Conservation (phyloP, 805 yeast species). For the Hanseniaspora vineae region DNA sequence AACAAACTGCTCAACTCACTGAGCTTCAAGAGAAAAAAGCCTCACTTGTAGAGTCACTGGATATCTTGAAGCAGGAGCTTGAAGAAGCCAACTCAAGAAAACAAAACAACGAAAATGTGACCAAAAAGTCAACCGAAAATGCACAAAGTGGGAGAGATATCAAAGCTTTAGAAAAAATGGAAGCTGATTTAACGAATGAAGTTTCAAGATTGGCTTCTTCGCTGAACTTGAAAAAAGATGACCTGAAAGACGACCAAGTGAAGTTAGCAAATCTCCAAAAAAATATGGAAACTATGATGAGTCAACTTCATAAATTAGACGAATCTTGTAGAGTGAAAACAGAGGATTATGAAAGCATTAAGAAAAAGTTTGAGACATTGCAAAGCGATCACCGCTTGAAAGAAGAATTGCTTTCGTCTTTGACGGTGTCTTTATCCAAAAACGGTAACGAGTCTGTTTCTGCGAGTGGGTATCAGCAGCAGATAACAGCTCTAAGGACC, state of each 20-base stretch:
- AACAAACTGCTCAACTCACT: slow-evolving; percentile 27
- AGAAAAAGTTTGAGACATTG: slow-evolving; percentile 29
- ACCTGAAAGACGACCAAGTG: slow-evolving; percentile 38
- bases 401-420: slow-evolving; percentile 68
- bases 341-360: slow-evolving; percentile 31
- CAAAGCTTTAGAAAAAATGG: slow-evolving; percentile 29
- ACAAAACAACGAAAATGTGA: slow-evolving; percentile 23
- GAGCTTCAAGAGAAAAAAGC: slow-evolving; percentile 31
- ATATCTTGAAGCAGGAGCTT: too few species aligned
- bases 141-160: slow-evolving; percentile 39
- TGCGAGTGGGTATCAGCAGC: slow-evolving; percentile 67
- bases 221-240: slow-evolving; percentile 43
- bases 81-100: too few species aligned
- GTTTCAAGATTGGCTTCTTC: slow-evolving; percentile 59
- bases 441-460: slow-evolving; percentile 19
- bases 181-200: slow-evolving; percentile 44
- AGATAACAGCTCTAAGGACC: slow-evolving; percentile 50
- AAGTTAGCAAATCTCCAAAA: slow-evolving; percentile 24
- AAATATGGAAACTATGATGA: slow-evolving; percentile 25
- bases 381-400: slow-evolving; percentile 41
- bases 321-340: slow-evolving; percentile 31
- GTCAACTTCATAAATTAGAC: slow-evolving; percentile 24
- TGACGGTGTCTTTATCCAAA: slow-evolving; percentile 75
- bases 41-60: too few species aligned
- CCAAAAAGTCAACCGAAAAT: slow-evolving; percentile 41